Evolutionary conservation across 1,284 basidiomycete genomes (phyloP).

Genomic region (Ceratobasidium sp.): DNA sequence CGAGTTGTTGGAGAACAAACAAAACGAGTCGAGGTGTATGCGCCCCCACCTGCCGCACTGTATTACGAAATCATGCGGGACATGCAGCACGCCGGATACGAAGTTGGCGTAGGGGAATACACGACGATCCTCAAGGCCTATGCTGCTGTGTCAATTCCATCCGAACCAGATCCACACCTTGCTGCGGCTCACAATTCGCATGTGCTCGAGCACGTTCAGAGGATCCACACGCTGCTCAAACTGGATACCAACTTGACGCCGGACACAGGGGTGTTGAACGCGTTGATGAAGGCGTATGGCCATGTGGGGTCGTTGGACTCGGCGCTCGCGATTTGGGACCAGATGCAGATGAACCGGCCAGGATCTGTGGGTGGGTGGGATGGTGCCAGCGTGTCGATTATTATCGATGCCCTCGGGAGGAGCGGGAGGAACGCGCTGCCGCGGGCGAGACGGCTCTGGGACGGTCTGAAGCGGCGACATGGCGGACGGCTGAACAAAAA

Average conservation of each 20-base stretch:
- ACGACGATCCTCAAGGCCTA: constrained; percentile 69
- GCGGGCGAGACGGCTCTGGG: constrained; percentile 23
- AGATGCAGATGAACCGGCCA: constrained; percentile 65
- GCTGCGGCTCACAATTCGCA: constrained; percentile 27
- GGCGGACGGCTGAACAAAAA: constrained; percentile 17
- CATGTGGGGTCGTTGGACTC: constrained; percentile 72
- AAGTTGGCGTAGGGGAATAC: constrained; percentile 69
- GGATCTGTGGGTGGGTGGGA: constrained; percentile 60
- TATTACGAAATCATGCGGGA: constrained; percentile 84
- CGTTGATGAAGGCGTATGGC: constrained; percentile 90
- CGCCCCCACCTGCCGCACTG: constrained; percentile 63
- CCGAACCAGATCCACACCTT: constrained; percentile 23
- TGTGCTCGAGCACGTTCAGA: constrained; percentile 57
- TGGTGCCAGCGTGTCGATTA: constrained; percentile 75
- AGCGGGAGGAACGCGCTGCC: neutral
- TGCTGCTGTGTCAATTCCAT: constrained; percentile 43
- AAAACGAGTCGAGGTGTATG: constrained; percentile 44
- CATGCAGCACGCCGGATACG: constrained; percentile 74
- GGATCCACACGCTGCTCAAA: constrained; percentile 79
- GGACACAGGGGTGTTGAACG: constrained; percentile 80
- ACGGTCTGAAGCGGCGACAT: neutral
- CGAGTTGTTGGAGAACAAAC: constrained; percentile 60
- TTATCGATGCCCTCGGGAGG: constrained; percentile 79
- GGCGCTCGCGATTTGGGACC: constrained; percentile 83
- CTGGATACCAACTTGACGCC: constrained; percentile 78